Evolutionary conservation across 352 stramenopile species (phyloP).

Genomic region (Phytophthora pinifolia): DNA sequence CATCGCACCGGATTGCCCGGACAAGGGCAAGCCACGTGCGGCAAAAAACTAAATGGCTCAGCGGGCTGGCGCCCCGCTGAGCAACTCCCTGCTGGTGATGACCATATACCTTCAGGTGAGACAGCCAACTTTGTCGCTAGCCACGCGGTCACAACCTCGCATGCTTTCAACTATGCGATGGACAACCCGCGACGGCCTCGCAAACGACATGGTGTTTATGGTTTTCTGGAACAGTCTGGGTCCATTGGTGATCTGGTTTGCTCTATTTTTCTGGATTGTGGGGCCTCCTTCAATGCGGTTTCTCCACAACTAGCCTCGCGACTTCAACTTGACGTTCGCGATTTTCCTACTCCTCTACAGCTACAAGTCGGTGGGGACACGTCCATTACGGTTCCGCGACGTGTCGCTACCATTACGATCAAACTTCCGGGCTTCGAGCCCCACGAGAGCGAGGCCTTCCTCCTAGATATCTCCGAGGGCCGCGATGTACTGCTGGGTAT

Average conservation of each 20-base stretch:
- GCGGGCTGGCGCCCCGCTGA: constrained; percentile 10
- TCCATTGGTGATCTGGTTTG: too few species aligned
- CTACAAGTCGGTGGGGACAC: too few species aligned
- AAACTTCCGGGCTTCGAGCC: neutral
- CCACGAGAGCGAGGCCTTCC: neutral
- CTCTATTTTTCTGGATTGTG: too few species aligned
- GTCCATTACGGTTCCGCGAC: too few species aligned
- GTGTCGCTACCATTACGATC: too few species aligned
- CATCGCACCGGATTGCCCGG: constrained; percentile 1
- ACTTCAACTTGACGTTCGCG: too few species aligned
- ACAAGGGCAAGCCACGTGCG: constrained; percentile 1
- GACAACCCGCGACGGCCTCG: neutral
- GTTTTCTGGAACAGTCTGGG: neutral
- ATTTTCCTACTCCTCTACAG: too few species aligned
- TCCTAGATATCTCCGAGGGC: neutral
- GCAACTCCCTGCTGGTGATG: constrained; percentile 1
- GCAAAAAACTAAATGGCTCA: constrained; percentile 6
- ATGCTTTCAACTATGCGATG: neutral
- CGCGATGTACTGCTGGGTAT: too few species aligned
- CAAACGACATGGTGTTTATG: neutral
- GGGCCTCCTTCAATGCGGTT: too few species aligned
- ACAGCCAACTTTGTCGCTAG: neutral
- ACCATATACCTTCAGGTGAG: constrained; percentile 2
- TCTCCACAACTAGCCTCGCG: too few species aligned
- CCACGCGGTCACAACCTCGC: too few species aligned